Evolutionary conservation across 2,329 filamentous ascomycete species (phyloP), one percentile per base, ranked within the genome.

Genomic region (Penicillium verrucosum): DNA sequence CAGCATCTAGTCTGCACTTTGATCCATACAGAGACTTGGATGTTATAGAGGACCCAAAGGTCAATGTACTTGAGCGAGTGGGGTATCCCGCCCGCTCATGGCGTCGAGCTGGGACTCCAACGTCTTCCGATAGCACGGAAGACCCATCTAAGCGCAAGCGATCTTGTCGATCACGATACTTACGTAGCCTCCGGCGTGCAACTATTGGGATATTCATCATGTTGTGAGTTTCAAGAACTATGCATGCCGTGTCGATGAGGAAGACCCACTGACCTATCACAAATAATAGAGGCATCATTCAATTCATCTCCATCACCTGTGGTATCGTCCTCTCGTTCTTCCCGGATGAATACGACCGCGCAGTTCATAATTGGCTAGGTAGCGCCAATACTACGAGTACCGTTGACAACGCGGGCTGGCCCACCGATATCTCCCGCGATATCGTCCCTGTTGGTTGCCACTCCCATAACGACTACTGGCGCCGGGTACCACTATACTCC

Each of bases 391-490:
- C 75, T 23, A 71, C 70, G 16, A 67, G 71, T 51, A 70, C 72
- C 7, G 68, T 74, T 54, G 75, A 77, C 27, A 66, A 75, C 8
- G 60, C 54, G 11, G 70, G 67, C 55, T 79, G 75, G 75, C 76
- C 80, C 0, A 76, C 79, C 1, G 80, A 82, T 63, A 73, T 79
- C 59, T 82, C 80, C 4, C 76, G 75, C 23, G 79, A 80, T 56
- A 76, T 82, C 32, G 66, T 70, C 1, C 80, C 82, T 0, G 76
- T 81, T 12, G 74, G 72, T 32, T 83, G 81, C 57, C 82, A 84
- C 62, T 83, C 81, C 3, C 82, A 85, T 63, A 85, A 85, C 63
- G 82, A 85, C 66, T 84, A 85, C 68, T 84, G 81, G 81, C 79
- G 81, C 9, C 73, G 72, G 2, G 74, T 82, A 0, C 82, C 82